Evolutionary conservation across 2,329 filamentous ascomycete species (phyloP), one percentile per base, ranked within the genome.

Genomic region (Blastomyces silverae): DNA sequence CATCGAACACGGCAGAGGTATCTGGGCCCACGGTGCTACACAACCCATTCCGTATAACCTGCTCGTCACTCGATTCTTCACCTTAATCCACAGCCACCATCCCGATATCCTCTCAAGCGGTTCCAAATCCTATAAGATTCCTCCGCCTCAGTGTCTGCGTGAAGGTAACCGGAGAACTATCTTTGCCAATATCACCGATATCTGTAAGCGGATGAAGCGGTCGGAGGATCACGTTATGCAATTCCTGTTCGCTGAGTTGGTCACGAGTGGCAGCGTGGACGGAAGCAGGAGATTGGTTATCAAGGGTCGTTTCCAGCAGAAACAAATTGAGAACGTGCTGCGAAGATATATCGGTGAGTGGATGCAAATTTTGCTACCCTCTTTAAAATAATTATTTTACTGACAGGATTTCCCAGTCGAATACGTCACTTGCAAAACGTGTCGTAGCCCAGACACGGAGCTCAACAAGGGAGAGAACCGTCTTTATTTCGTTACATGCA

Each of bases 161-260:
- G 94, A 99, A 92, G 94, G 94, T 78, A 99, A 99, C 87, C 95
- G 96, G 87, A 96, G 96, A 88, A 99, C 94, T 68, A 96, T 99
- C 75, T 99, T 99, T 75, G 94, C 93, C 83, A 99, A 99, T 83
- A 94, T 99, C 75, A 87, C 91, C 77, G 94, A 99, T 77, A 97
- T 99, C 74, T 96, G 92, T 85, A 96, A 96, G 85, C 88, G 93
- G 73, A 97, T 99, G 92, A 99, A 99, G 88, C 87, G 94, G 78
- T 92, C 90, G 69, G 93, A 97, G 76, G 94, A 99, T 81, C 94
- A 97, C 82, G 90, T 99, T 70, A 97, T 92, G 63, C 89, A 93
- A 73, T 97, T 97, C 82, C 81, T 99, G 78, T 97, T 99, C 80
- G 92, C 94, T 70, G 94, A 99, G 80, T 85, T 99, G 87, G 94